Evolutionary conservation across 2,329 filamentous ascomycete genomes (phyloP), one percentile per base, ranked within the genome.

Genomic region (Helminthosporium solani): DNA sequence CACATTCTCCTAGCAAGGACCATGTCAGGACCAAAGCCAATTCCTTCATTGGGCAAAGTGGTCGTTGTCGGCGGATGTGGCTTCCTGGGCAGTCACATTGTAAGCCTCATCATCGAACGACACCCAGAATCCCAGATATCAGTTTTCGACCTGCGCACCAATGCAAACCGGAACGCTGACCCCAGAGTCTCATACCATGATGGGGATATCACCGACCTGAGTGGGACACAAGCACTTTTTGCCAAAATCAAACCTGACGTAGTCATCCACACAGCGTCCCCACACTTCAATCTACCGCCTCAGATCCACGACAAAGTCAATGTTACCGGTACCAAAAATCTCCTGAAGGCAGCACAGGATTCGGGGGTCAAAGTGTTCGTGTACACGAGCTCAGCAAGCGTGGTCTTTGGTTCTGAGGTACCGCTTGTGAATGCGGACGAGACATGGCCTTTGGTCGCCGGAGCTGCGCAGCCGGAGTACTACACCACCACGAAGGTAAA

Each of bases 361-460:
- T 65, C 70, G 3, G 74, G 74, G 2, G 75, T 78, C 33, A 78
- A 76, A 62, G 76, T 74, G 2, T 78, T 80, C 49, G 73, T 81
- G 14, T 78, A 78, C 58, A 79, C 77, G 15, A 78, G 74, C 56
- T 75, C 71, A 19, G 74, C 77, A 5, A 77, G 75, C 33, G 72
- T 79, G 18, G 68, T 79, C 31, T 71, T 75, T 41, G 73, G 76
- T 52, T 71, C 66, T 8, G 53, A 64, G 33, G 68, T 59, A 35
- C 70, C 77, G 54, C 66, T 80, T 33, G 60, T 76, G 52, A 75
- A 78, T 50, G 77, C 73, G 18, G 72, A 78, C 51, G 75, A 78
- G 61, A 62, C 69, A 38, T 78, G 72, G 60, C 72, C 73, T 16
- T 54, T 73, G 46, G 66, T 76, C 23, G 72, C 72, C 46, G 75